Conservation (phyloP, 2,329 filamentous ascomycete species). For the Aspergillus sp. region DNA sequence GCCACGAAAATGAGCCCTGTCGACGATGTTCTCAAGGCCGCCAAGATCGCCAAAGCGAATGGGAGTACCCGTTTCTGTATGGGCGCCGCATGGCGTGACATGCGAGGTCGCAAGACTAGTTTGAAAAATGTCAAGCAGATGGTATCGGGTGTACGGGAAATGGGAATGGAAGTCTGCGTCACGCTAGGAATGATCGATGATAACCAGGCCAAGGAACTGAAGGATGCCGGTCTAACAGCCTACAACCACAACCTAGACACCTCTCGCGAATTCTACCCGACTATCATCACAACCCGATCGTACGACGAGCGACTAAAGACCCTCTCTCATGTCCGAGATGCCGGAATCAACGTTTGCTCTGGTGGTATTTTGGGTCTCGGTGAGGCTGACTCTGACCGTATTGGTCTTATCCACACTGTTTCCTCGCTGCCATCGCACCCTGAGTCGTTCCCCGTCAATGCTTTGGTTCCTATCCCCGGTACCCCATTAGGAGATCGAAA, state of each 20-base stretch:
- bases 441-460: slow-evolving; percentile 89
- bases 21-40: slow-evolving; percentile 76
- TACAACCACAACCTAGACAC: slow-evolving; percentile 97
- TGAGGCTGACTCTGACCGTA: slow-evolving; percentile 73
- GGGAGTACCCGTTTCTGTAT: slow-evolving; percentile 92
- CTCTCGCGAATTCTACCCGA: slow-evolving; percentile 83
- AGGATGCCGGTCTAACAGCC: slow-evolving; percentile 79
- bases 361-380: slow-evolving; percentile 86
- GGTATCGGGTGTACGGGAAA: slow-evolving; percentile 74
- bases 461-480: slow-evolving; percentile 85
- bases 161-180: slow-evolving; percentile 93
- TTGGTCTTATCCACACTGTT: slow-evolving; percentile 81
- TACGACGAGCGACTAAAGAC: slow-evolving; percentile 87
- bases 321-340: slow-evolving; percentile 75
- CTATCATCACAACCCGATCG: slow-evolving; percentile 77
- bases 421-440: slow-evolving; percentile 78
- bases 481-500: slow-evolving; percentile 77
- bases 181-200: slow-evolving; percentile 90
- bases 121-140: slow-evolving; percentile 83
- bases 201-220: slow-evolving; percentile 76
- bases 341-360: slow-evolving; percentile 86
- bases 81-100: slow-evolving; percentile 92
- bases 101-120: slow-evolving; percentile 83
- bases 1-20: slow-evolving; percentile 78
- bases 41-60: slow-evolving; percentile 74